Evolutionary conservation across 2,329 filamentous ascomycete genomes (phyloP), one percentile per base, ranked within the genome.

Genomic region (Simplicillium sp.): DNA sequence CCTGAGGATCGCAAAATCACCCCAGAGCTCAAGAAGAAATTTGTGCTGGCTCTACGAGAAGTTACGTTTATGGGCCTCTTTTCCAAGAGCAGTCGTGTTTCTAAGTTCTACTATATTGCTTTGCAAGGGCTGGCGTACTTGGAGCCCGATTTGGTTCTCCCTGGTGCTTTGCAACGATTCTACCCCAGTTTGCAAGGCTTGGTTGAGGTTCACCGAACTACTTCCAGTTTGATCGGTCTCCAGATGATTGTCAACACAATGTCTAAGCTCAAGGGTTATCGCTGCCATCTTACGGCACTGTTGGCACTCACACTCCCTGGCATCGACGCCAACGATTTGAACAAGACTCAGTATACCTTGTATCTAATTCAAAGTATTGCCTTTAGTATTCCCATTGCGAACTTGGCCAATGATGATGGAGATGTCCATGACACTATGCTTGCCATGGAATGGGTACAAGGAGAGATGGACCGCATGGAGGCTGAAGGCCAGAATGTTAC

Each of bases 1-100:
- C 89, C 90, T 0, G 65, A 74, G 32, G 87, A 89, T 38, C 80
- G 92, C 40, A 82, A 71, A 50, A 80, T 98, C 49, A 92, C 80
- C 46, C 75, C 80, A 28, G 80, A 78, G n/a, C 61, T 98, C 49
- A 95, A 89, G 67, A 79, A 73, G 54, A 82, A 92, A 36, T 97
- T 98, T 56, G 92, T 98, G 25, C 66, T 89, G 31, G 86, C 87
- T 46, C 67, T 98, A 47, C 82, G 83, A 48, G 92, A 98, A 49
- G 90, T 96, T 37, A 87, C 88, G 4, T 98, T 96, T 60, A 96
- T 98, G 89, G 92, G 92, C 20, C 83, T 98, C 38, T 98, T 96
- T 60, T 86, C 89, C 40, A 98, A 98, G 71, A 95, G 89, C 59
- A 82, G 80, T 43, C 89, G 88, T 38, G 83, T 92, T 3, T 88